A percentile compares a stretch with the other conserved stretches of the same genome.
These are phyloP conservation scores for Colletotrichum lindemuthianum DNA, from an alignment of 2,329 filamentous ascomycete genomes.

Conservation along the genomic window DNA sequence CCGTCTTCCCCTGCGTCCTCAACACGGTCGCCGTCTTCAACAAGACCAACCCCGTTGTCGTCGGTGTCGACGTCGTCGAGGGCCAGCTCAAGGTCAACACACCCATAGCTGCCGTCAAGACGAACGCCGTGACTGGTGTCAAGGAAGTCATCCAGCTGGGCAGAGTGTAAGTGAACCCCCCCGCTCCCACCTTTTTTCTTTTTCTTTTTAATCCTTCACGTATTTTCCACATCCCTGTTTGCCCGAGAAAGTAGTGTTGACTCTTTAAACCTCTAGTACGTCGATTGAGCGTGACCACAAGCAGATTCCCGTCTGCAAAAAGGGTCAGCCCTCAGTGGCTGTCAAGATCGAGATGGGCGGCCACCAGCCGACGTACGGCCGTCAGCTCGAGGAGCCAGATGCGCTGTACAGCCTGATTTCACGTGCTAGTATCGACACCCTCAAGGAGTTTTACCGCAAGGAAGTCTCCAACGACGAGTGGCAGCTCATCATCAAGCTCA, in stretches of 20 bases:
- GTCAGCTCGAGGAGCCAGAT: conserved; percentile 93
- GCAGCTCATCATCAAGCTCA: conserved; percentile 93
- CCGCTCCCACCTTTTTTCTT: background rate
- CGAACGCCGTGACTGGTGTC: conserved; percentile 78
- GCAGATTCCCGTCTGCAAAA: conserved; percentile 90
- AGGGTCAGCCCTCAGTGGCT: conserved; percentile 95
- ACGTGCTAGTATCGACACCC: conserved; percentile 87
- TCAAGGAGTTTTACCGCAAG: conserved; percentile 93
- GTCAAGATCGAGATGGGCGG: conserved; percentile 96
- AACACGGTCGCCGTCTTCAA: conserved; percentile 94
- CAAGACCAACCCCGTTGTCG: conserved; percentile 94
- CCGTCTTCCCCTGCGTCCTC: conserved; percentile 96
- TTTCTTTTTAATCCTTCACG: background rate
- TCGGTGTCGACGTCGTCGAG: conserved; percentile 95
- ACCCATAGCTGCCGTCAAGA: conserved; percentile 87
- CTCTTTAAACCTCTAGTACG: conserved; percentile 63
- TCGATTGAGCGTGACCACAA: conserved; percentile 99
- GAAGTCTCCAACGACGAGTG: conserved; percentile 95
- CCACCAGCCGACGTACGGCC: conserved; percentile 93
- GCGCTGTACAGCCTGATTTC: conserved; percentile 88
- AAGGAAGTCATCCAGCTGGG: conserved; percentile 89
- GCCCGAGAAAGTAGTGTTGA: too few relatives aligned
- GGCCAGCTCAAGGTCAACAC: conserved; percentile 88
- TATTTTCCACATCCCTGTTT: too few relatives aligned
- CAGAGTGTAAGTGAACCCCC: conserved; percentile 81